Evolutionary conservation across 2,329 filamentous ascomycete genomes (phyloP).

Genomic region (Emergomyces africanus): DNA sequence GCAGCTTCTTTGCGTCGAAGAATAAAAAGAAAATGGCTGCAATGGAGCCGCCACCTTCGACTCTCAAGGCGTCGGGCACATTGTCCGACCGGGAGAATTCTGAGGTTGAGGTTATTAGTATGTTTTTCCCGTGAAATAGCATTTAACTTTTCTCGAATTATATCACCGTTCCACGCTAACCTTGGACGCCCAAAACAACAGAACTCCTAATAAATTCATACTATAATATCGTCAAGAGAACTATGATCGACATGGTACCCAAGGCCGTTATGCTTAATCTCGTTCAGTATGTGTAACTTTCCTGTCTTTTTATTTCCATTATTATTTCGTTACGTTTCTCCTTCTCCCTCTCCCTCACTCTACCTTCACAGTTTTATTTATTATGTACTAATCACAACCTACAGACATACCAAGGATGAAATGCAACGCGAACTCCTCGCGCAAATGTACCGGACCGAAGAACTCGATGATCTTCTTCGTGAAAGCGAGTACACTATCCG

Average conservation of each 20-base stretch:
- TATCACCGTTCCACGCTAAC: not conserved
- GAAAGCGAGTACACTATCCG: constrained; percentile 95
- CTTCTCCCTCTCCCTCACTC: not conserved
- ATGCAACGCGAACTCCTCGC: constrained; percentile 97
- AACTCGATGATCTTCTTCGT: constrained; percentile 88
- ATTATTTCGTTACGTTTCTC: not conserved
- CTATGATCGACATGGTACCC: constrained; percentile 99
- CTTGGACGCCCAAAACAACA: constrained; percentile 23
- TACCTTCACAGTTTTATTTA: not conserved
- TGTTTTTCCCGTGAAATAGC: constrained; percentile 28
- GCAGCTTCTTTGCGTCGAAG: constrained; percentile 96
- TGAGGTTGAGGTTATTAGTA: constrained; percentile 97
- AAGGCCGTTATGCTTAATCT: constrained; percentile 98
- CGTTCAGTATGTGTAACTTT: constrained; percentile 67
- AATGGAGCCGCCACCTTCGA: constrained; percentile 91
- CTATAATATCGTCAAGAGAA: constrained; percentile 95
- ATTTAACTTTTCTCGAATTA: not conserved
- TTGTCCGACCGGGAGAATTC: constrained; percentile 88
- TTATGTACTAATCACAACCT: not conserved
- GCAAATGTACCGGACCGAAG: constrained; percentile 89
- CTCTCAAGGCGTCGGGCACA: constrained; percentile 84
- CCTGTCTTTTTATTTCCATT: not conserved
- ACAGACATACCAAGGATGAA: constrained; percentile 85
- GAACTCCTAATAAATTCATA: constrained; percentile 93
- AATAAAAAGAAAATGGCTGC: constrained; percentile 99